Conservation (phyloP, 148 eudicot genomes). For the Camellia lanceoleosa region DNA sequence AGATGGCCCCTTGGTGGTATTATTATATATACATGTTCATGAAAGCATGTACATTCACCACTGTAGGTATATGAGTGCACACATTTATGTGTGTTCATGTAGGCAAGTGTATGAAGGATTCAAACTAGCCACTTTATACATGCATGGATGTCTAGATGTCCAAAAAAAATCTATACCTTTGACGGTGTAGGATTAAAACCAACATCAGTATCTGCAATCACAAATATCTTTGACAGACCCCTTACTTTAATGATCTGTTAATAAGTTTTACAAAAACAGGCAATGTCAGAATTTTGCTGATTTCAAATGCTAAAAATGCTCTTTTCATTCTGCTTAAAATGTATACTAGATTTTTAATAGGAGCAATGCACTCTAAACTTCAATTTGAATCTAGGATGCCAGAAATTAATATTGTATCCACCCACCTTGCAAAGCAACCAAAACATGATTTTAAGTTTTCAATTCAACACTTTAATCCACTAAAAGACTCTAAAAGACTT, state of each 20-base stretch:
- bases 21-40: not conserved
- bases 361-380: no score
- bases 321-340: no score
- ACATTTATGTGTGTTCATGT: not conserved
- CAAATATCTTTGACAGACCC: not conserved
- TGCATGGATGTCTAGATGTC: not conserved
- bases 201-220: conserved; percentile 74
- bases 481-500: no score
- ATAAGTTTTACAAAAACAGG: not conserved
- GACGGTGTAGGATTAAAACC: conserved; percentile 72
- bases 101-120: not conserved
- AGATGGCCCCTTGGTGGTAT: no score
- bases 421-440: not conserved
- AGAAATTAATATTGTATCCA: no score
- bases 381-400: no score
- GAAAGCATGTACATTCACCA: not conserved
- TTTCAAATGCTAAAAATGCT: no score
- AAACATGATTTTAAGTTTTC: no score
- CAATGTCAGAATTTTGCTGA: no score
- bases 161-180: conserved; percentile 46
- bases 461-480: no score
- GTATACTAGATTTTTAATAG: no score
- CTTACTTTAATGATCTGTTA: not conserved
- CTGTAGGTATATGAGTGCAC: no score
- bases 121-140: not conserved